Conservation (phyloP, 352 stramenopile genomes). For the Phytophthora citricola region DNA sequence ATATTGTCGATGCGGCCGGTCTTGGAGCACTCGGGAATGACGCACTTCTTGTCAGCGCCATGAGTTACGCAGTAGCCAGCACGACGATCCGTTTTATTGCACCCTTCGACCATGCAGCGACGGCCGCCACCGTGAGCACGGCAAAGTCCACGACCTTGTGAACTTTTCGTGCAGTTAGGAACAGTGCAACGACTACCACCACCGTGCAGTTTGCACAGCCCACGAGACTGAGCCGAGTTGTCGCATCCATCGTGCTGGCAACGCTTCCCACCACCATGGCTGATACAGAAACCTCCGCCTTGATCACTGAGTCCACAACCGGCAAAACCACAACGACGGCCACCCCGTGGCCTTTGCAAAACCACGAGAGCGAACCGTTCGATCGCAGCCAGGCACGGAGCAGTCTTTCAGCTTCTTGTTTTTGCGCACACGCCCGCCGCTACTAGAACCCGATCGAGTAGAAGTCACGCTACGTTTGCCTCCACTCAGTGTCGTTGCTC, state of each 20-base stretch:
- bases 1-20: slow-evolving; percentile 84
- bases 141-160: slow-evolving; percentile 83
- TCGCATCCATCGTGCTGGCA: slow-evolving; percentile 78
- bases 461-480: slow-evolving; percentile 42
- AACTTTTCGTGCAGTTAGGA: slow-evolving; percentile 87
- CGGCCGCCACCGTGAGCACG: slow-evolving; percentile 83
- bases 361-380: slow-evolving; percentile 78
- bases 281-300: slow-evolving; percentile 84
- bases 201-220: slow-evolving; percentile 83
- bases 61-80: slow-evolving; percentile 84
- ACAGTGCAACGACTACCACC: slow-evolving; percentile 81
- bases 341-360: slow-evolving; percentile 86
- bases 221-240: slow-evolving; percentile 86
- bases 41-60: slow-evolving; percentile 84
- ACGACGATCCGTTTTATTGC: slow-evolving; percentile 85
- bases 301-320: slow-evolving; percentile 82
- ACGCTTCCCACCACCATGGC: slow-evolving; percentile 83
- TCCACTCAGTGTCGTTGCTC: slow-evolving; percentile 34
- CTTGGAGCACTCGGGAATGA: slow-evolving; percentile 82
- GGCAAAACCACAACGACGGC: slow-evolving; percentile 69
- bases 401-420: slow-evolving; percentile 89
- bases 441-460: slow-evolving; percentile 56
- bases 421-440: slow-evolving; percentile 55
- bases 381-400: slow-evolving; percentile 75
- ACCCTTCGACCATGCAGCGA: slow-evolving; percentile 84